phyloP scores from a whole-genome alignment of 139 green algal genomes.

The Chlorella sp. region DNA sequence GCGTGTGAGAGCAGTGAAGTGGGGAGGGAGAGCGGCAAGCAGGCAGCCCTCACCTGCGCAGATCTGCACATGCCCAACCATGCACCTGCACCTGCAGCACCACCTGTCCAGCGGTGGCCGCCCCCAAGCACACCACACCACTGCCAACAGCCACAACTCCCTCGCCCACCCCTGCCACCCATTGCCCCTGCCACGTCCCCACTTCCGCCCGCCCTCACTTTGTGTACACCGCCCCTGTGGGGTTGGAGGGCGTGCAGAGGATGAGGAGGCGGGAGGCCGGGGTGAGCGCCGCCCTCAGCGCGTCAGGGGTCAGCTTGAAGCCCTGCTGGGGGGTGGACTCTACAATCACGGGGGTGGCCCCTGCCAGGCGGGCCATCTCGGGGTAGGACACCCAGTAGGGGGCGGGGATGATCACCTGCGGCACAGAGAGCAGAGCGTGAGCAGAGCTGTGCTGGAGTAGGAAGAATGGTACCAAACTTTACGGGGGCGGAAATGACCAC shows the following conservation, averaged over 20 bases:
- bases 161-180: neutral
- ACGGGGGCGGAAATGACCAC: neutral
- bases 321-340: constrained; percentile 64
- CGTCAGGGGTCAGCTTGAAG: constrained; percentile 84
- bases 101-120: neutral
- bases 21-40: neutral
- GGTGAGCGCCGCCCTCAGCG: constrained; percentile 82
- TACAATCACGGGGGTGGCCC: constrained; percentile 85
- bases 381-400: constrained; percentile 98
- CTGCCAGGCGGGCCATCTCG: constrained; percentile 93
- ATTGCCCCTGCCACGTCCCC: too few relatives aligned
- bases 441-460: neutral
- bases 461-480: neutral
- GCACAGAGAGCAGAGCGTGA: neutral
- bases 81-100: neutral
- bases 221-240: constrained; percentile 90
- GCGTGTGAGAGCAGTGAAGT: neutral
- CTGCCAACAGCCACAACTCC: neutral
- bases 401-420: constrained; percentile 91
- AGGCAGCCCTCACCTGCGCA: neutral
- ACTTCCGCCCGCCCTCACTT: constrained; percentile 13
- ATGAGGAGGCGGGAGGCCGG: constrained; percentile 90
- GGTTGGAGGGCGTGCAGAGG: constrained; percentile 97
- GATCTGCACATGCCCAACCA: too few relatives aligned
- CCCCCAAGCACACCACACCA: neutral